Conservation (phyloP, 495 filamentous ascomycete species). For the Saxophila tyrrhenica region DNA sequence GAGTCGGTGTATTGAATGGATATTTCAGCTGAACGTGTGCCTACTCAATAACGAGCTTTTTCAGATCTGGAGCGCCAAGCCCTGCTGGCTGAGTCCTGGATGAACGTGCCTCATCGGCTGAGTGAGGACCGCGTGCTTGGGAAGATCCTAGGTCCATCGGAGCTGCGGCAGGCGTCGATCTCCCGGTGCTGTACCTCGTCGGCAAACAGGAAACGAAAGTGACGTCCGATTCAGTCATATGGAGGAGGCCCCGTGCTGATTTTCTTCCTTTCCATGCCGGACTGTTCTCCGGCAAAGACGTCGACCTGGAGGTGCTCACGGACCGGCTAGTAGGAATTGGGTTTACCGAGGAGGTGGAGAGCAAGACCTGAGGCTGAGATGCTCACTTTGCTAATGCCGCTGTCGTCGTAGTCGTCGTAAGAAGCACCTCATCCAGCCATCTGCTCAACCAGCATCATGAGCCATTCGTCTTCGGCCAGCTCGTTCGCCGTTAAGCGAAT, state of each 20-base stretch:
- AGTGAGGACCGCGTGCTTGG: too few species aligned
- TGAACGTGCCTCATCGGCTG: too few species aligned
- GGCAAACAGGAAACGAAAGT: constrained; percentile 62
- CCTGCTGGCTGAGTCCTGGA: neutral
- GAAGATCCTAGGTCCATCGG: neutral
- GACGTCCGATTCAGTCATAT: constrained; percentile 30
- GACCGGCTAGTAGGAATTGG: constrained; percentile 29
- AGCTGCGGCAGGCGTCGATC: constrained; percentile 43
- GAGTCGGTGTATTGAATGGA: too few species aligned
- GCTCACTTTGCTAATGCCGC: neutral
- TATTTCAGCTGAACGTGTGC: too few species aligned
- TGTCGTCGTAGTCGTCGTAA: neutral
- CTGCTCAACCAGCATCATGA: constrained; percentile 1
- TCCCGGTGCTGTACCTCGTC: constrained; percentile 57
- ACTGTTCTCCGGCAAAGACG: constrained; percentile 36
- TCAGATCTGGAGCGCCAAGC: constrained; percentile 43
- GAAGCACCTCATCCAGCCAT: neutral
- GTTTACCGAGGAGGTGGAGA: constrained; percentile 30
- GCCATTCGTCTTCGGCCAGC: constrained; percentile 1
- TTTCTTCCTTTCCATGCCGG: constrained; percentile 55
- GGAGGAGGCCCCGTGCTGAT: constrained; percentile 38
- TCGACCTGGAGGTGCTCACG: constrained; percentile 22
- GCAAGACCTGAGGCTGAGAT: neutral
- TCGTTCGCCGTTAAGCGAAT: neutral
- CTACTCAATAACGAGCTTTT: constrained; percentile 33